phyloP scores from a whole-genome alignment of 371 early-diverging fungal species.

The Mucor sp. region DNA sequence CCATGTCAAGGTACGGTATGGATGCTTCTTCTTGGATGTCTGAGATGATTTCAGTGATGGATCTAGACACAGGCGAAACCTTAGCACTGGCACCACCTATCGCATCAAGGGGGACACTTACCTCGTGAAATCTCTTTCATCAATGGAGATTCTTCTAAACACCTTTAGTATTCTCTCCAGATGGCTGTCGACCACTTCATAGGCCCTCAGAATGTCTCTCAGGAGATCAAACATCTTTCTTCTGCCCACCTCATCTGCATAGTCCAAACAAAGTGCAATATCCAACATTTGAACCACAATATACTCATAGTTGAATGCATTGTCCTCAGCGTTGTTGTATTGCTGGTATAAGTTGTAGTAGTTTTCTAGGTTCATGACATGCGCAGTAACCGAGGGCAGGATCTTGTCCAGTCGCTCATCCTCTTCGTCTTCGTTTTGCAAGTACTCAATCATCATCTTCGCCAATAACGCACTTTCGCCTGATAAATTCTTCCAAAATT shows the following conservation, averaged over 20 bases:
- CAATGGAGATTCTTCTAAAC: slow-evolving; percentile 71
- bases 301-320: slow-evolving; percentile 55
- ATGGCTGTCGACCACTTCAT: slow-evolving; percentile 74
- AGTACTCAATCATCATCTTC: slow-evolving; percentile 61
- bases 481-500: slow-evolving; percentile 78
- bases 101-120: slow-evolving; percentile 9
- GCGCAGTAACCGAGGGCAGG: slow-evolving; percentile 73
- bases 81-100: not conserved
- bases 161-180: slow-evolving; percentile 71
- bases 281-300: slow-evolving; percentile 77
- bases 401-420: slow-evolving; percentile 67
- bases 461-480: slow-evolving; percentile 80
- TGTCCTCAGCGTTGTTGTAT: not conserved
- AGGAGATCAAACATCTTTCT: slow-evolving; percentile 77
- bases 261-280: slow-evolving; percentile 77
- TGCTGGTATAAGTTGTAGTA: slow-evolving; percentile 59
- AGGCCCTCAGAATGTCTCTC: slow-evolving; percentile 72
- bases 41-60: slow-evolving; percentile 80
- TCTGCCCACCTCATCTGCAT: slow-evolving; percentile 87
- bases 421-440: slow-evolving; percentile 50
- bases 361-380: slow-evolving; percentile 70
- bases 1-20: not conserved
- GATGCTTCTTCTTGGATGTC: slow-evolving; percentile 33
- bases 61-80: slow-evolving; percentile 19
- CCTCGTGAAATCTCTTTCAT: slow-evolving; percentile 87